Evolutionary conservation across 805 yeast species (phyloP).

Genomic region (Wickerhamomyces xylosicus): DNA sequence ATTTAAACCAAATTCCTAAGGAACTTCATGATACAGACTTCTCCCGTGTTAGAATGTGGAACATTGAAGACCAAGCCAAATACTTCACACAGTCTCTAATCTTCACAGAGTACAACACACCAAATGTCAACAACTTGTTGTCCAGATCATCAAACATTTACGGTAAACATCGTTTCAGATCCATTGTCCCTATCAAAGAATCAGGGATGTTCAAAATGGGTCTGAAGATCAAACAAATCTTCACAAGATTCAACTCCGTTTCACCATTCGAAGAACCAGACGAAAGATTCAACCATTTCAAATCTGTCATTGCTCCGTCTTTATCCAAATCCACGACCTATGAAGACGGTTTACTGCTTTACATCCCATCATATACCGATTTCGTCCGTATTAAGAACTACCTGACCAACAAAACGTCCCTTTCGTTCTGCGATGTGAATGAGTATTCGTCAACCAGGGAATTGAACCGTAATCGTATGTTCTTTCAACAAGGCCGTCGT

Average conservation of each 20-base stretch:
- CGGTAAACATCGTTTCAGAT: conserved; percentile 52
- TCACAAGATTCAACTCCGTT: conserved; percentile 54
- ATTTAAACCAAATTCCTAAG: conserved; percentile 68
- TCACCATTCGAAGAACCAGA: conserved; percentile 64
- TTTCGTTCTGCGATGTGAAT: conserved; percentile 62
- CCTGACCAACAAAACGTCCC: conserved; percentile 41
- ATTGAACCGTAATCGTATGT: conserved; percentile 57
- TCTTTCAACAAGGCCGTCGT: conserved; percentile 50
- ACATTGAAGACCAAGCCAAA: conserved; percentile 71
- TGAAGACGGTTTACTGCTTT: conserved; percentile 69
- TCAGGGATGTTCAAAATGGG: conserved; percentile 61
- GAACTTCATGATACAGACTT: conserved; percentile 81
- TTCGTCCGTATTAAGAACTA: conserved; percentile 70
- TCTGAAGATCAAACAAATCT: conserved; percentile 54
- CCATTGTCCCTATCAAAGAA: conserved; percentile 29
- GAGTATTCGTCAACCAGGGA: conserved; percentile 77
- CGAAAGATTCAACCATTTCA: conserved; percentile 71
- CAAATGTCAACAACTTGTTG: conserved; percentile 62
- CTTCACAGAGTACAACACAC: conserved; percentile 69
- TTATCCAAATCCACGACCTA: conserved; percentile 44
- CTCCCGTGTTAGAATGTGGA: conserved; percentile 86
- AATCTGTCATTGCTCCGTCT: conserved; percentile 65
- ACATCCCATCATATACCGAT: conserved; percentile 81
- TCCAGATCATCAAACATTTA: conserved; percentile 41
- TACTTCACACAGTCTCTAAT: conserved; percentile 69